A percentile compares a stretch with the other conserved stretches of the same genome.
Evolutionary conservation across 2,329 filamentous ascomycete genomes (phyloP).

Genomic region (Elsinoe necatrix): DNA sequence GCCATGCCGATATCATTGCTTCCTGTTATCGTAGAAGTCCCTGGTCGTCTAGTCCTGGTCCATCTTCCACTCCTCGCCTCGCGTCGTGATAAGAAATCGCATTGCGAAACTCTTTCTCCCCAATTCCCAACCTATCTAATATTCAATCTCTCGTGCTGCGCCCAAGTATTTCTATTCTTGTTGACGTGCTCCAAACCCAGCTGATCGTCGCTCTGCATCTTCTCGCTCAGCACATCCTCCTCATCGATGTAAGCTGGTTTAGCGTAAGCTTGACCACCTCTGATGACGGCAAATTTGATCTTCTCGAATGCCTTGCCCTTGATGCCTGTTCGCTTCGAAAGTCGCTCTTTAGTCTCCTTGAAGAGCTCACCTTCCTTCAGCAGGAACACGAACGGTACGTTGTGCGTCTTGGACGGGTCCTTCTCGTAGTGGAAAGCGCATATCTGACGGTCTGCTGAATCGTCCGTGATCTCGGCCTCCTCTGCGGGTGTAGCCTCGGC

Average conservation of each 20-base stretch:
- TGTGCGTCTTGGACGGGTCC: conserved; percentile 74
- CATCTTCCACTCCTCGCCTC: neutral
- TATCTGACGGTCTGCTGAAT: conserved; percentile 61
- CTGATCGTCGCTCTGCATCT: conserved; percentile 34
- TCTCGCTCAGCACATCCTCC: conserved; percentile 41
- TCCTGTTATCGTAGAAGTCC: conserved; percentile 9
- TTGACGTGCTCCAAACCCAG: conserved; percentile 54
- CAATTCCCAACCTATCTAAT: conserved; percentile 41
- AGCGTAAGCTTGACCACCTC: conserved; percentile 54
- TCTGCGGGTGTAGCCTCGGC: conserved; percentile 73
- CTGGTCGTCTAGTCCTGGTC: neutral
- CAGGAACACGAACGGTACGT: conserved; percentile 84
- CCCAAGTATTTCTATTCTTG: conserved; percentile 52
- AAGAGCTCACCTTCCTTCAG: conserved; percentile 80
- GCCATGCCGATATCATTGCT: conserved; percentile 11
- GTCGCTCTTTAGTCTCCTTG: conserved; percentile 84
- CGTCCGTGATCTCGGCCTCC: conserved; percentile 42
- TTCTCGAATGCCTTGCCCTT: conserved; percentile 98
- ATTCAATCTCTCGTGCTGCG: conserved; percentile 54
- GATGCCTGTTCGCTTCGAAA: conserved; percentile 85
- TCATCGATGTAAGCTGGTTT: conserved; percentile 79
- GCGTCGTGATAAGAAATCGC: neutral
- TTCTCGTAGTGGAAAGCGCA: conserved; percentile 88
- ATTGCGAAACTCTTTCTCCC: neutral
- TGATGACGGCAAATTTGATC: conserved; percentile 87